Base-by-base conservation (phyloP, 352 stramenopile species). In the Globisporangium carolinianum region DNA sequence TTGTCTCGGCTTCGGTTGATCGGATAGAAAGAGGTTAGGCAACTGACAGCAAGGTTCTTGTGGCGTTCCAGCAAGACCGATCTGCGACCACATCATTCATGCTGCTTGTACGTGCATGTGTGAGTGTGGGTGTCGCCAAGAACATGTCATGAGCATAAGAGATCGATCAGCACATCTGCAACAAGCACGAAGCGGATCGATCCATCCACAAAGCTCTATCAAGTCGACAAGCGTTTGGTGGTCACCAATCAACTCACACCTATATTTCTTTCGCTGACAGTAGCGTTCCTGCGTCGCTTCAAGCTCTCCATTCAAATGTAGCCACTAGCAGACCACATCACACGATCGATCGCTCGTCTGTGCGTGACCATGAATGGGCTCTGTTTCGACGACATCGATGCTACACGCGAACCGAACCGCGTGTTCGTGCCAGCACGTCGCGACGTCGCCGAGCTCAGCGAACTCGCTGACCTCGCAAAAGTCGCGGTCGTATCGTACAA, bases 401-500 rank as follows among this genome's bases (percentile, higher is more conserved):
- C 10, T 5, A 45, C 18, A 50, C 11, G 0, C 11, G 43, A 58
- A 8, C 51, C 50, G 1, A 39, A 11, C 58, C 69, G 76, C 37
- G 73, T 68, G 37, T 83, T 87, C 47, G 66, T 84, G n/a, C 63
- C 75, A n/a, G 70, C 76, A 5, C 66, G 58, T 18, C 39, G 61
- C 14, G 67, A 85, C 55, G 51, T 86, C n/a, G 67, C 60, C 7
- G 57, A 75, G 43, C 65, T 89, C 46, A 65, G 58, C 1, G 67
- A 64, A 38, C 62, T 87, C 5, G 75, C 67, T 0, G 73, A 76
- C 38, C 55, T 80, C 9, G 75, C 87, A 47, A 88, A 86, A 51
- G 58, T 94, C 11, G 79, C 72, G 3, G 69, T 96, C 36, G 55
- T 89, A 39, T 87, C 68, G 41, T 93, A 95, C 66, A 96, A 95